Conservation (phyloP, 257 asterid genomes). For the Asclepias syriaca region DNA sequence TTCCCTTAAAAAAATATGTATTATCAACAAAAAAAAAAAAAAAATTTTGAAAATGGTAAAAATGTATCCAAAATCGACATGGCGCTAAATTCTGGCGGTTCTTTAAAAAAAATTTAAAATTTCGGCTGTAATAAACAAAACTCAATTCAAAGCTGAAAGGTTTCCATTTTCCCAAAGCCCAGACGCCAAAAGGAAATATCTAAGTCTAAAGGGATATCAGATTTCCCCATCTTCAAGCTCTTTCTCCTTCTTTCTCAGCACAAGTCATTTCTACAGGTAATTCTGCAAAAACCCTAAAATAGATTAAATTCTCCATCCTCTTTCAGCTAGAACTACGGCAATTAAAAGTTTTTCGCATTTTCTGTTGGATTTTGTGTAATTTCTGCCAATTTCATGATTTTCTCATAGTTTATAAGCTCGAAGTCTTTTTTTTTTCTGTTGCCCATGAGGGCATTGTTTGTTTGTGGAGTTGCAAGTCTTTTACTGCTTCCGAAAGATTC, state of each 20-base stretch:
- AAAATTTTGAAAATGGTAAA: too few species aligned
- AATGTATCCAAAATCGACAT: background rate
- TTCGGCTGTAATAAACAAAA: slow-evolving; percentile 11
- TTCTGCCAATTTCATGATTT: background rate
- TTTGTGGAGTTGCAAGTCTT: slow-evolving; percentile 21
- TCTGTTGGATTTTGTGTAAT: background rate
- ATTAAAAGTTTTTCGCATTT: background rate
- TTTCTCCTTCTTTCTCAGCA: slow-evolving; percentile 22
- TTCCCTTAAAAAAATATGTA: too few species aligned
- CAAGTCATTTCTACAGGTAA: slow-evolving; percentile 16
- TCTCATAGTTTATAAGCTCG: slow-evolving; percentile 12
- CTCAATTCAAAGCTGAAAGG: slow-evolving; percentile 27
- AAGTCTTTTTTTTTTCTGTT: slow-evolving; percentile 12
- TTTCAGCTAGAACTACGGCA: background rate
- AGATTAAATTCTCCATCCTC: slow-evolving; percentile 6
- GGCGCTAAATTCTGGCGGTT: slow-evolving; percentile 63
- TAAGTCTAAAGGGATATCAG: slow-evolving; percentile 3
- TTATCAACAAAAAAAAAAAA: too few species aligned
- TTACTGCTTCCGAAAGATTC: slow-evolving; percentile 4
- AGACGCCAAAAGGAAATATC: slow-evolving; percentile 9
- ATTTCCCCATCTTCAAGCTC: background rate
- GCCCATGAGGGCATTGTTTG: slow-evolving; percentile 14
- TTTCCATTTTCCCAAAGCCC: background rate
- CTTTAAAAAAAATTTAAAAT: slow-evolving; percentile 29
- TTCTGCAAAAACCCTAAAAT: slow-evolving; percentile 23